Base-by-base conservation (phyloP, 78 protist species). In the Dictyostelium discoideum region DNA sequence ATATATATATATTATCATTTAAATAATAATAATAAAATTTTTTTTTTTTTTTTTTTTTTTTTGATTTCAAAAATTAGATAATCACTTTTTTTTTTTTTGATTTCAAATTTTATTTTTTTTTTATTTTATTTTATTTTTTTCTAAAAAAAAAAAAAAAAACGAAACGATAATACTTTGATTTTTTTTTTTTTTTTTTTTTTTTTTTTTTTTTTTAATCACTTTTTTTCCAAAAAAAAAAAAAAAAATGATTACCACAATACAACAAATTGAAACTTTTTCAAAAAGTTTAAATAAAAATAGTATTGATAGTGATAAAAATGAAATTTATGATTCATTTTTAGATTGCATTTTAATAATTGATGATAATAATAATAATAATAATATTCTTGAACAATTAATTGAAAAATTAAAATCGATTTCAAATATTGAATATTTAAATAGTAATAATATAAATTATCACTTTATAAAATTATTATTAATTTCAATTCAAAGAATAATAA, bases 261-360 rank as follows among this genome's bases (percentile, higher is more conserved):
- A 73, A 32, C 79, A 73, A 73, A 24, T 73, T 73, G 79, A 73
- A 73, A 73, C 46, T 73, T 73, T 73, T 73, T 73, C 79, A 32
- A 73, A 73, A 32, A 73, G 79, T 73, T 73, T 73, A 73, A 32
- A 74, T 74, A 74, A 16, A 13, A 74, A 29, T 74, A 74, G 48
- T 74, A 74, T 29, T 5, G 20, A 37, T 37, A 32, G 20, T 74
- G 20, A 74, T 74, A 37, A 74, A 26, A 73, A 73, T 73, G 79
- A 73, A 2, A 73, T 29, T 5, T 73, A 73, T 32, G 37, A 73
- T 73, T 73, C 79, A 73, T 73, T 73, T 73, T 73, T 73, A 32
- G 79, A 73, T 73, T 73, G 79, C 32, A 32, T 73, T 10, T 73
- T 73, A 73, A 32, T 32, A 67, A 65, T n/a, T 65, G 73, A 65